Conservation (phyloP, 345 rosid genomes). For the Boechera stricta region DNA sequence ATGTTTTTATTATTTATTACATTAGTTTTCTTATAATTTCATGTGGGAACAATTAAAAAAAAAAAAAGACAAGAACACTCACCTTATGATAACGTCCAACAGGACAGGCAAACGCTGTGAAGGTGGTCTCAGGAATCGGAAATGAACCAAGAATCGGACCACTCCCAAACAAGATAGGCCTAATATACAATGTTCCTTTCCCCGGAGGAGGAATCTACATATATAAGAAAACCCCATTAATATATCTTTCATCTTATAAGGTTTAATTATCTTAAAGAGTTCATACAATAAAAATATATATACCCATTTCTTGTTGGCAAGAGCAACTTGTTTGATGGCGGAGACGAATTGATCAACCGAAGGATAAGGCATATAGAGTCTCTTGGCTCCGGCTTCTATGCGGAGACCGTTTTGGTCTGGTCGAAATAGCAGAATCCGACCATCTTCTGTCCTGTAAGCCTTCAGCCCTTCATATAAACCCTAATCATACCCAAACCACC, state of each 20-base stretch:
- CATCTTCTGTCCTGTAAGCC: slow-evolving; percentile 66
- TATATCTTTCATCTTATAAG: neutral
- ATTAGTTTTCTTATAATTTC: neutral
- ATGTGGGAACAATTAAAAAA: neutral
- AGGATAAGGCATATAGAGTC: slow-evolving; percentile 62
- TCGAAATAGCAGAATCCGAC: slow-evolving; percentile 54
- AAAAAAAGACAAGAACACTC: neutral
- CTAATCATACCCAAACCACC: slow-evolving; percentile 38
- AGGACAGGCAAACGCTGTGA: slow-evolving; percentile 59
- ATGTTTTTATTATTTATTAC: too few species aligned
- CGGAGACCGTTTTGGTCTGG: slow-evolving; percentile 54
- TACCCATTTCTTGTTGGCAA: slow-evolving; percentile 64
- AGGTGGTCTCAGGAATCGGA: slow-evolving; percentile 62
- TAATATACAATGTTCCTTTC: slow-evolving; percentile 64
- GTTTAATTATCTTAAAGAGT: neutral
- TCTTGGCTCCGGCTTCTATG: slow-evolving; percentile 54
- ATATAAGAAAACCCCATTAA: neutral
- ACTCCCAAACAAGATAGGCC: slow-evolving; percentile 70
- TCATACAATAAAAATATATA: neutral
- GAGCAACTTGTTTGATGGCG: slow-evolving; percentile 53
- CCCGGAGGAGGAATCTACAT: slow-evolving; percentile 69
- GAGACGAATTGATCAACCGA: slow-evolving; percentile 60
- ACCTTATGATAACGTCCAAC: slow-evolving; percentile 62
- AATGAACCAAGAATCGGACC: slow-evolving; percentile 57
- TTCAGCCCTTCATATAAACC: slow-evolving; percentile 66